These are phyloP conservation scores for Pichia deserticola DNA, from an alignment of 805 yeast genomes.

Conservation along the genomic window DNA sequence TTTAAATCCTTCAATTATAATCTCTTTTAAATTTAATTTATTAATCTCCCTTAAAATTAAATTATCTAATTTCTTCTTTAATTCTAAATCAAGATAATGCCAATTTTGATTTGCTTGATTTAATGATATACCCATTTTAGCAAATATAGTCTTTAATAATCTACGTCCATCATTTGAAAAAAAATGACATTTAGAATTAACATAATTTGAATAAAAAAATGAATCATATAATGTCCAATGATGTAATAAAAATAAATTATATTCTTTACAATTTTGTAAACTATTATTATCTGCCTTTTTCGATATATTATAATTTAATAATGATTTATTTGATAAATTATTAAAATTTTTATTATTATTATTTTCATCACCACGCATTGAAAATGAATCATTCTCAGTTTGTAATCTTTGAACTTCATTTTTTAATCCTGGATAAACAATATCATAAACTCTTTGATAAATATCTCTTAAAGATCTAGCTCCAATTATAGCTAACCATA, in stretches of 20 bases:
- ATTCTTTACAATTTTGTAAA: constrained; percentile 72
- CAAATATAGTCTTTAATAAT: constrained; percentile 82
- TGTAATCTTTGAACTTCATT: constrained; percentile 76
- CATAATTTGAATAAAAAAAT: constrained; percentile 83
- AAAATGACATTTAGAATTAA: constrained; percentile 75
- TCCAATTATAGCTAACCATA: constrained; percentile 90
- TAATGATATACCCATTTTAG: constrained; percentile 90
- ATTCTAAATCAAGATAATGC: constrained; percentile 77
- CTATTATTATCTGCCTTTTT: constrained; percentile 28
- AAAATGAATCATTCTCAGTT: constrained; percentile 18
- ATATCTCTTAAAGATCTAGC: constrained; percentile 70
- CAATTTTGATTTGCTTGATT: constrained; percentile 87
- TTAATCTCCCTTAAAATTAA: constrained; percentile 67
- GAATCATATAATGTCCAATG: constrained; percentile 93
- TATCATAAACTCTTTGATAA: constrained; percentile 68
- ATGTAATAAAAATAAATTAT: constrained; percentile 73
- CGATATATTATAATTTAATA: constrained; percentile 17
- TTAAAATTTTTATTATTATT: background rate
- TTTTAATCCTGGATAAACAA: constrained; percentile 62
- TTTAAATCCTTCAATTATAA: constrained; percentile 79
- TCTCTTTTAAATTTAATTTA: constrained; percentile 72
- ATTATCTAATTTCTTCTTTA: constrained; percentile 64
- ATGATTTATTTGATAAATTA: background rate
- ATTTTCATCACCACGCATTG: background rate
- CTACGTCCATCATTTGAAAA: constrained; percentile 93